Percentiles rank a stretch among this genome's conserved stretches.
Conservation (phyloP, 768 basidiomycete species). For the Rhodotorula diobovata region DNA sequence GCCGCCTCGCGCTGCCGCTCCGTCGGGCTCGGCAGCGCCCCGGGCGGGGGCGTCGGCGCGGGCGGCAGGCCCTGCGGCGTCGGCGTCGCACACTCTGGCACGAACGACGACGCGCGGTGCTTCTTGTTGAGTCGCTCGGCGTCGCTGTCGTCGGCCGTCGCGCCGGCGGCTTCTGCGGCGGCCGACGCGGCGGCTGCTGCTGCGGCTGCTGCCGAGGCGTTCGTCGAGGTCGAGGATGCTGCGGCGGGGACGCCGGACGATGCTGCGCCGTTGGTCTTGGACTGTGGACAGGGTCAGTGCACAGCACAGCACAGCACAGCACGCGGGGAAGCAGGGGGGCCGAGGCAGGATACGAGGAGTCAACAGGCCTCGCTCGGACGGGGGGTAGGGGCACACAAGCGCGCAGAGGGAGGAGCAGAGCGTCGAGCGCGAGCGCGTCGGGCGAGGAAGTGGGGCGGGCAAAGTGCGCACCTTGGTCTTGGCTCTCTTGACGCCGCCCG, state of each 20-base stretch:
- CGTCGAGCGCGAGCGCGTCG: neutral
- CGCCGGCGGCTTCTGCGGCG: neutral
- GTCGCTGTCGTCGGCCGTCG: constrained; percentile 30
- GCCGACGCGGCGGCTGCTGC: neutral
- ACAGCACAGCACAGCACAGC: too few species aligned
- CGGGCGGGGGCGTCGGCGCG: neutral
- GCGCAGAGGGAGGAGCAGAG: too few species aligned
- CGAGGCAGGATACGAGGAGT: neutral
- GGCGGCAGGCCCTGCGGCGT: constrained; percentile 2
- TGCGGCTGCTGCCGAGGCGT: neutral
- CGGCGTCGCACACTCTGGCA: constrained; percentile 26
- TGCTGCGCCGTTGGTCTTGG: neutral
- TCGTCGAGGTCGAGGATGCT: neutral
- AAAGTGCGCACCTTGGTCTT: constrained; percentile 46
- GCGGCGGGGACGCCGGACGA: neutral
- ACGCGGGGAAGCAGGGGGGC: neutral
- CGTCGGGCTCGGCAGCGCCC: neutral
- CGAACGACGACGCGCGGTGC: constrained; percentile 37
- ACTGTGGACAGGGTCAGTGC: neutral
- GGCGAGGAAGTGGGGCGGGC: too few species aligned
- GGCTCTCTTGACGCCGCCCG: constrained; percentile 60
- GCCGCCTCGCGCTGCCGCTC: constrained; percentile 17
- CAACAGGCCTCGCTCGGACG: neutral
- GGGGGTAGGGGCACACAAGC: too few species aligned
- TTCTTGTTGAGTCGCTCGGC: constrained; percentile 33